These are phyloP conservation scores for Benincasa hispida DNA, from an alignment of 306 rosid genomes.

Conservation along the genomic window DNA sequence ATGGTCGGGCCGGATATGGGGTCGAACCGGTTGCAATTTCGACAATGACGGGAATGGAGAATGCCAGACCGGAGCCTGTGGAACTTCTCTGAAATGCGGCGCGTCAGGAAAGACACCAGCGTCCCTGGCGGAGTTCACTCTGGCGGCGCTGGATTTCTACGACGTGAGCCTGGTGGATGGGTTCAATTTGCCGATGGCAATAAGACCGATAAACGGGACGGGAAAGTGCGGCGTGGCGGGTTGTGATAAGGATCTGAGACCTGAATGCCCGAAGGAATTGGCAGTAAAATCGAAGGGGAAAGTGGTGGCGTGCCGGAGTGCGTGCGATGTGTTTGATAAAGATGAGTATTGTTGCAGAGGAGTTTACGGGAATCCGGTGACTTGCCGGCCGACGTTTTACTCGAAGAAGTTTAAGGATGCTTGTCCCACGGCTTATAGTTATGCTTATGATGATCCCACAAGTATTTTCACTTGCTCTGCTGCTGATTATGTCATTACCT, in stretches of 20 bases:
- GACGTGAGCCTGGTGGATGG: conserved; percentile 94
- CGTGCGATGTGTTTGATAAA: conserved; percentile 62
- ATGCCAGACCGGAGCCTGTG: conserved; percentile 72
- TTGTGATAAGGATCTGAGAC: conserved; percentile 51
- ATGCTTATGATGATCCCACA: conserved; percentile 82
- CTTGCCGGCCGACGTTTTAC: conserved; percentile 61
- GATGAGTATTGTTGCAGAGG: conserved; percentile 96
- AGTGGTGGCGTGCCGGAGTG: conserved; percentile 64
- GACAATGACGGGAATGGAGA: conserved; percentile 37
- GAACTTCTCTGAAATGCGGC: conserved; percentile 34
- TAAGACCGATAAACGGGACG: conserved; percentile 41
- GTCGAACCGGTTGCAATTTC: conserved; percentile 83
- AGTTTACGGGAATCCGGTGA: conserved; percentile 38
- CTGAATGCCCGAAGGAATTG: conserved; percentile 41
- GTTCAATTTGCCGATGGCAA: conserved; percentile 49
- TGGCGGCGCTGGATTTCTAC: conserved; percentile 43
- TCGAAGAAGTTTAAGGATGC: conserved; percentile 71
- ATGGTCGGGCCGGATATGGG: conserved; percentile 93
- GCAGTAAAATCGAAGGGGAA: conserved; percentile 40
- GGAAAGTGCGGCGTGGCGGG: conserved; percentile 68
- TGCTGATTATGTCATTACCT: conserved; percentile 51
- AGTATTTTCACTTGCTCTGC: conserved; percentile 68
- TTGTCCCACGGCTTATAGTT: conserved; percentile 75
- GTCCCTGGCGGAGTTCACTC: conserved; percentile 70
- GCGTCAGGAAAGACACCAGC: conserved; percentile 70